phyloP scores from a whole-genome alignment of 306 rosid genomes.

The Prunus dulcis region DNA sequence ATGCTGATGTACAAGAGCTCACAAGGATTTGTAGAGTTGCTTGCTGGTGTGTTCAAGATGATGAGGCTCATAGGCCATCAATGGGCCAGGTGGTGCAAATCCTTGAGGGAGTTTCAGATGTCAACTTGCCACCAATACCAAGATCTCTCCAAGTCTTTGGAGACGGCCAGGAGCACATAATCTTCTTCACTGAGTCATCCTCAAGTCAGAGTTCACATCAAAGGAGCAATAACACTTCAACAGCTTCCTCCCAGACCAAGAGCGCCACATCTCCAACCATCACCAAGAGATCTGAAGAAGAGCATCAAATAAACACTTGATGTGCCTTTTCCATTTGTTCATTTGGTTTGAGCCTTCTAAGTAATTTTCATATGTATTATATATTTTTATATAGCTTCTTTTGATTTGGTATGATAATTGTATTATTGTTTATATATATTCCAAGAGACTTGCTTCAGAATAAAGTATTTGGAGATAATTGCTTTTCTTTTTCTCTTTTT shows the following conservation, averaged over 20 bases:
- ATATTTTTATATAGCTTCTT: neutral
- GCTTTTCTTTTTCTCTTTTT: neutral
- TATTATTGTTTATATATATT: neutral
- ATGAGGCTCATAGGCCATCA: slow-evolving; percentile 60
- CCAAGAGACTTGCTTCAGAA: neutral
- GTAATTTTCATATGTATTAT: neutral
- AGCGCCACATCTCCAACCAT: slow-evolving; percentile 29
- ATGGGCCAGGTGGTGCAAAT: slow-evolving; percentile 87
- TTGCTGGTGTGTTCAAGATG: slow-evolving; percentile 89
- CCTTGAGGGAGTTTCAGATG: slow-evolving; percentile 59
- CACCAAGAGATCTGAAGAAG: slow-evolving; percentile 21
- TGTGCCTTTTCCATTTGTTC: neutral
- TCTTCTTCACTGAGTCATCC: slow-evolving; percentile 62
- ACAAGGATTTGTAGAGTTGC: slow-evolving; percentile 54
- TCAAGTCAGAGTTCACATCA: slow-evolving; percentile 46
- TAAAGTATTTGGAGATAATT: neutral
- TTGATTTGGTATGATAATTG: neutral
- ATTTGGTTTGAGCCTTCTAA: slow-evolving; percentile 1
- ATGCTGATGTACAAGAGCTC: slow-evolving; percentile 52
- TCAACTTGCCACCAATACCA: slow-evolving; percentile 62
- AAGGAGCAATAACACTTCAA: slow-evolving; percentile 31
- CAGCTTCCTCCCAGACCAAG: slow-evolving; percentile 38
- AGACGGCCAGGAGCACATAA: slow-evolving; percentile 48
- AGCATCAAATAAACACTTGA: slow-evolving; percentile 4
- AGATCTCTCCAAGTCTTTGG: slow-evolving; percentile 46